Evolutionary conservation across 257 asterid genomes (phyloP).

Genomic region (Cinchona pubescens): DNA sequence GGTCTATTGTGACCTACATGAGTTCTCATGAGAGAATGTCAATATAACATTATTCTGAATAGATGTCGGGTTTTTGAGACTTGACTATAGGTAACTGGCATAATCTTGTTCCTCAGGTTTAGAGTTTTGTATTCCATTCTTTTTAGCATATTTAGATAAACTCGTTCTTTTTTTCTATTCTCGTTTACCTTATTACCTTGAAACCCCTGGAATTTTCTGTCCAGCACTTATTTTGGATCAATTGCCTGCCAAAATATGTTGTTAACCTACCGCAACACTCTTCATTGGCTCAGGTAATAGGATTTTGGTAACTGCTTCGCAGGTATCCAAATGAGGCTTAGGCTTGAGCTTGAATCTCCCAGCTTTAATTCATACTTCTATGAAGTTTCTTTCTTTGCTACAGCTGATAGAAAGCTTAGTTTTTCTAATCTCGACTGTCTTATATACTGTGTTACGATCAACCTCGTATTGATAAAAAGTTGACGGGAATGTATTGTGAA

Average conservation of each 20-base stretch:
- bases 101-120: conserved; percentile 25
- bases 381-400: too few relatives aligned
- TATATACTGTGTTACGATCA: too few relatives aligned
- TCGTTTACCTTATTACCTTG: neutral
- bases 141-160: conserved; percentile 15
- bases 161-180: neutral
- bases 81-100: conserved; percentile 20
- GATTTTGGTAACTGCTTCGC: neutral
- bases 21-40: conserved; percentile 14
- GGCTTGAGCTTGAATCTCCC: neutral
- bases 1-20: conserved; percentile 62
- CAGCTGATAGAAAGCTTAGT: too few relatives aligned
- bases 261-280: too few relatives aligned
- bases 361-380: neutral
- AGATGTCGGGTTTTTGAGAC: conserved; percentile 20
- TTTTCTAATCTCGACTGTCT: too few relatives aligned
- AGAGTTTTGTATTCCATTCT: conserved; percentile 24
- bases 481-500: too few relatives aligned
- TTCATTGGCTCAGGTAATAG: too few relatives aligned
- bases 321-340: neutral
- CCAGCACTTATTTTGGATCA: neutral
- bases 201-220: neutral
- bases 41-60: conserved; percentile 23
- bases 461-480: too few relatives aligned
- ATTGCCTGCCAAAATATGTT: too few relatives aligned